Evolutionary conservation across 345 rosid genomes (phyloP), one percentile per base, ranked within the genome.

Genomic region (Orychophragmus violaceus): DNA sequence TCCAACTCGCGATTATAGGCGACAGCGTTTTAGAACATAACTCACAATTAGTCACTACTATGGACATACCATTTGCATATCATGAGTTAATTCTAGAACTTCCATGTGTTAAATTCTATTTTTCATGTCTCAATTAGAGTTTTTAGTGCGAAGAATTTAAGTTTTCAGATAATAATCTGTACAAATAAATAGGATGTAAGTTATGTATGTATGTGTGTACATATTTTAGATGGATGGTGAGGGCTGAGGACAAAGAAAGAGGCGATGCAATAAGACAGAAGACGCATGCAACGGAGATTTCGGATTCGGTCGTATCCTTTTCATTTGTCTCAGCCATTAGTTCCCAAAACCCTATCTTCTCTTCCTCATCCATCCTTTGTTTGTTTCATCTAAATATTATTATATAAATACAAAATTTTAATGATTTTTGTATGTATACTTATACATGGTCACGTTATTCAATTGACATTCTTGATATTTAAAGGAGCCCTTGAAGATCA

Each of bases 231-330:
- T n/a, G 21, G 48, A 62, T 33, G 21, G 69, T 55, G 49, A 56
- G 28, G 70, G 5, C 64, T 14, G 19, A 54, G 25, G 75, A 71
- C 57, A 62, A 62, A 24, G 49, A 62, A 52, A 72, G 53, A 37
- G 19, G 24, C 19, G 60, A 63, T 25, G 23, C 30, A 62, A 63
- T 55, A 71, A 45, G 59, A 71, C 76, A 71, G 65, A 71, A 64
- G 64, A 73, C 23, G 62, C 72, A 10, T 72, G 66, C 62, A 59
- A 64, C 48, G 66, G 51, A 45, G 64, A 63, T 71, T 63, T 58
- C 66, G 37, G 46, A 65, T 59, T 73, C n/a, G 68, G 35, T 59
- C 68, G 77, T 59, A 73, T 73, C 77, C 66, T 73, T 56, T 72
- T 52, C 67, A 66, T 51, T 73, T 66, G 39, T 73, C 77, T 73